Base-by-base conservation (phyloP, 148 eudicot species). In the Amaranthus hypochondriacus region DNA sequence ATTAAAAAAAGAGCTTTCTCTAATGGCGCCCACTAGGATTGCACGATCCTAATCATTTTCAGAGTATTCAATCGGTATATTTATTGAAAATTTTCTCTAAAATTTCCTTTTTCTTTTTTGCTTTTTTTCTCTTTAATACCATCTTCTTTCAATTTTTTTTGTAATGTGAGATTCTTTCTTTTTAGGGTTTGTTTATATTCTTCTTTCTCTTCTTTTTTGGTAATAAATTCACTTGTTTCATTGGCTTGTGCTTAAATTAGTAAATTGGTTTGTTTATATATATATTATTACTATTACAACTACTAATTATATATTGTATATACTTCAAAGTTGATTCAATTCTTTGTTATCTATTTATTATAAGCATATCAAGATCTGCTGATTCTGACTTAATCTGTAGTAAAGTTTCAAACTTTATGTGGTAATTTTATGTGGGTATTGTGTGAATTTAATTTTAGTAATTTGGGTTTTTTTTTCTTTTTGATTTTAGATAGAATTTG, bases 141-240 rank as follows among this genome's bases (percentile, higher is more conserved):
- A 28, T 28, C 43, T 5, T 60, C 50, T 66, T 51, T 14, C 46
- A n/a, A 70, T 52, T n/a, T 9, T 44, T 74, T 44, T 42, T 46
- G 11, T 50, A 7, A 43, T 58, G 4, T 68, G 56, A 53, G 14
- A 39, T 68, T 63, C 59, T 13, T 42, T 68, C 42, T 21, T 69
- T 55, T 3, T 80, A 80, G 83, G 83, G 83, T 80, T 80, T 52
- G 73, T 80, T 51, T 47, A 5, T 48, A 51, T 70, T 75, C 71
- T 53, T 64, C 71, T 70, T 49, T 63, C 28, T 66, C 62, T 53
- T 54, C 79, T 76, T 46, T 80, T 76, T 71, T 66, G 73, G 65
- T 39, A 66, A 66, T 66, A 15, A 47, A 62, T 47, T 56, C 4
- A 3, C 46, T 48, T 69, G 5, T 69, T 64, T 70, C 13, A 69